Conservation (phyloP, 768 basidiomycete species). For the Suillus occidentalis region DNA sequence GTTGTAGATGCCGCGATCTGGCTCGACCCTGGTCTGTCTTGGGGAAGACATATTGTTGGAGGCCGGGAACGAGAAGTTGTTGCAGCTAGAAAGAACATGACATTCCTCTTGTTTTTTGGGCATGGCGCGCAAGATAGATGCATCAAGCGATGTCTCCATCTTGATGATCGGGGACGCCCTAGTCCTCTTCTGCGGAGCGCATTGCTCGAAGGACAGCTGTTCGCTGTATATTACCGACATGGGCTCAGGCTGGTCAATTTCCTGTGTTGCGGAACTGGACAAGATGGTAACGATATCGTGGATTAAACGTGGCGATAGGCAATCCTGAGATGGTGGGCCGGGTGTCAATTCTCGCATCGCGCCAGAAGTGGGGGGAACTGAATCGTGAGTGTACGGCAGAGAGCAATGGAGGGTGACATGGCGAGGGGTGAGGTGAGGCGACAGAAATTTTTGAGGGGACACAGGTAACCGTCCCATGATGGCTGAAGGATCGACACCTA, state of each 20-base stretch:
- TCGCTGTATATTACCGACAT: neutral
- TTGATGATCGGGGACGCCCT: neutral
- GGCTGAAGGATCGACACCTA: slow-evolving; percentile 42
- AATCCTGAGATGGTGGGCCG: slow-evolving; percentile 7
- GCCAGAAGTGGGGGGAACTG: neutral
- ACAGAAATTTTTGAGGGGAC: neutral
- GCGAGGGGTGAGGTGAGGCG: slow-evolving; percentile 2
- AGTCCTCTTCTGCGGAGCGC: neutral
- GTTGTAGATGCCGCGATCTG: neutral
- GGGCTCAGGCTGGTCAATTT: neutral
- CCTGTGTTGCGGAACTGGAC: slow-evolving; percentile 17
- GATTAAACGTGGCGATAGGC: slow-evolving; percentile 29
- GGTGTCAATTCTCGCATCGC: slow-evolving; percentile 4
- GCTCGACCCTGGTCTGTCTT: slow-evolving; percentile 8
- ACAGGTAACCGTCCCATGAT: slow-evolving; percentile 25
- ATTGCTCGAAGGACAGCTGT: neutral
- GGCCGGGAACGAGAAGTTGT: neutral
- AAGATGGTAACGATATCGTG: slow-evolving; percentile 33
- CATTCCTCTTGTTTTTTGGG: neutral
- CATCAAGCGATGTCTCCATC: neutral
- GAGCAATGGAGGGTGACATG: neutral
- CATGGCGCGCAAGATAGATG: neutral
- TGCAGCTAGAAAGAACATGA: neutral
- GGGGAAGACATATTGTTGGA: neutral
- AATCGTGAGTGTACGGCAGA: neutral